A percentile compares a stretch with the other conserved stretches of the same genome.
Conservation (phyloP, 371 early-diverging fungal species). For the Saksenaea oblongispora region DNA sequence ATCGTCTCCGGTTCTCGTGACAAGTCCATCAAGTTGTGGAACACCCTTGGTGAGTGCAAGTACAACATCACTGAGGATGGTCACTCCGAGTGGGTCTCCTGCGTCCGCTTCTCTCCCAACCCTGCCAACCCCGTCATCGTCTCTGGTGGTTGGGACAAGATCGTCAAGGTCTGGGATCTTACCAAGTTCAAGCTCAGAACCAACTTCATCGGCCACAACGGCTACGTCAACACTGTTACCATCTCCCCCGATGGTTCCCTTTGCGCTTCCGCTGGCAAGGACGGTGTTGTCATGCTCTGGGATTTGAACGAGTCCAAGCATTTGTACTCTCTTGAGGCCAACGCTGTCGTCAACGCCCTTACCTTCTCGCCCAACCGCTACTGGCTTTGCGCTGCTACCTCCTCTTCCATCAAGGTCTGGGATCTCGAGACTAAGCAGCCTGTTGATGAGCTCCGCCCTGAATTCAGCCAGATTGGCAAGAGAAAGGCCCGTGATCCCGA, state of each 20-base stretch:
- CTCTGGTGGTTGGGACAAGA: conserved; percentile 97
- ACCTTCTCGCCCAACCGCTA: conserved; percentile 98
- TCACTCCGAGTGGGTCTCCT: conserved; percentile 96
- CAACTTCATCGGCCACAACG: conserved; percentile 97
- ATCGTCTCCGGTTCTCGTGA: conserved; percentile 96
- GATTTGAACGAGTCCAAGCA: conserved; percentile 98
- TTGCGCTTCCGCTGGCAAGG: conserved; percentile 98
- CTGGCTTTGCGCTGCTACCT: conserved; percentile 99
- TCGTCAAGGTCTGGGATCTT: conserved; percentile 98
- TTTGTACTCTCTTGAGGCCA: conserved; percentile 96
- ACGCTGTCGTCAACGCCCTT: conserved; percentile 89
- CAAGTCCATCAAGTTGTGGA: conserved; percentile 98
- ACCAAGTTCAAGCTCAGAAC: conserved; percentile 94
- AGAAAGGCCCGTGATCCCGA: conserved; percentile 71
- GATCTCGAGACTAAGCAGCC: conserved; percentile 94
- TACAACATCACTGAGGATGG: conserved; percentile 86
- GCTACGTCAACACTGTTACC: conserved; percentile 94
- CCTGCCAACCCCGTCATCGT: conserved; percentile 93
- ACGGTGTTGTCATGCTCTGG: conserved; percentile 98
- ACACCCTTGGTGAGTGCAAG: conserved; percentile 98
- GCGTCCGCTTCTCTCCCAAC: conserved; percentile 98
- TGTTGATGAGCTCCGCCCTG: conserved; percentile 91
- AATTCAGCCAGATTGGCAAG: conserved; percentile 72
- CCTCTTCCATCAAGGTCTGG: conserved; percentile 95
- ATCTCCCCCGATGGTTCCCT: conserved; percentile 98